A percentile compares a stretch with the other conserved stretches of the same genome.
Evolutionary conservation across 495 filamentous ascomycete species (phyloP).

Genomic region (Podospora didyma): DNA sequence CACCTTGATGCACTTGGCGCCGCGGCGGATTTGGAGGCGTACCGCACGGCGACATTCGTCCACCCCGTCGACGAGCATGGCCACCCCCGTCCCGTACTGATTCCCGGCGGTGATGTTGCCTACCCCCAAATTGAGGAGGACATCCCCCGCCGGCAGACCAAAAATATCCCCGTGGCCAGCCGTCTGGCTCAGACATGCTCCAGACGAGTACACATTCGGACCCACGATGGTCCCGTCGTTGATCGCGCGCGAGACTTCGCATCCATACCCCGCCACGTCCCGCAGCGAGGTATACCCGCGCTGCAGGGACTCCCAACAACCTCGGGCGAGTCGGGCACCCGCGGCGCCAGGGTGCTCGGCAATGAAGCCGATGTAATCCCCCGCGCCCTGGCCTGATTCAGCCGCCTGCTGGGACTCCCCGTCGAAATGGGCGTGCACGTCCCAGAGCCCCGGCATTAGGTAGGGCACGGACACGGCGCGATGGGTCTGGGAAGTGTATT

Average conservation of each 20-base stretch:
- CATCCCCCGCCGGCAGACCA: conserved; percentile 27
- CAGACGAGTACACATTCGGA: conserved; percentile 45
- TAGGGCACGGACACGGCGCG: conserved; percentile 33
- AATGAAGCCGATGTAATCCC: not conserved
- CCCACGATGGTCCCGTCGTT: conserved; percentile 43
- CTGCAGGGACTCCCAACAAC: conserved; percentile 25
- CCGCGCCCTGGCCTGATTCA: conserved; percentile 6
- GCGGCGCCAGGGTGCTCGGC: conserved; percentile 1
- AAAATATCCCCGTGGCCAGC: conserved; percentile 47
- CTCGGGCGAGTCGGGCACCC: not conserved
- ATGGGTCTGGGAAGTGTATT: conserved; percentile 25
- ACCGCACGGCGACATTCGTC: conserved; percentile 45
- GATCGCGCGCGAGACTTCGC: conserved; percentile 41
- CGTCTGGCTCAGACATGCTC: conserved; percentile 40
- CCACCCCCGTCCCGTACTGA: conserved; percentile 23
- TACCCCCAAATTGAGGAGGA: conserved; percentile 19
- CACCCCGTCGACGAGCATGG: conserved; percentile 42
- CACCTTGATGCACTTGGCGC: conserved; percentile 50
- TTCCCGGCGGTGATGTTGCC: conserved; percentile 11
- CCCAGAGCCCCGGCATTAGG: conserved; percentile 53
- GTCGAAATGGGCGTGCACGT: conserved; percentile 46
- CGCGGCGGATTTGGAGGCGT: conserved; percentile 44
- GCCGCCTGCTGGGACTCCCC: conserved; percentile 12
- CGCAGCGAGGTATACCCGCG: conserved; percentile 52
- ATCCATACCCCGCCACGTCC: conserved; percentile 44